Conservation (phyloP, 1,284 basidiomycete species). For the Cutaneotrichosporon daszewskae region DNA sequence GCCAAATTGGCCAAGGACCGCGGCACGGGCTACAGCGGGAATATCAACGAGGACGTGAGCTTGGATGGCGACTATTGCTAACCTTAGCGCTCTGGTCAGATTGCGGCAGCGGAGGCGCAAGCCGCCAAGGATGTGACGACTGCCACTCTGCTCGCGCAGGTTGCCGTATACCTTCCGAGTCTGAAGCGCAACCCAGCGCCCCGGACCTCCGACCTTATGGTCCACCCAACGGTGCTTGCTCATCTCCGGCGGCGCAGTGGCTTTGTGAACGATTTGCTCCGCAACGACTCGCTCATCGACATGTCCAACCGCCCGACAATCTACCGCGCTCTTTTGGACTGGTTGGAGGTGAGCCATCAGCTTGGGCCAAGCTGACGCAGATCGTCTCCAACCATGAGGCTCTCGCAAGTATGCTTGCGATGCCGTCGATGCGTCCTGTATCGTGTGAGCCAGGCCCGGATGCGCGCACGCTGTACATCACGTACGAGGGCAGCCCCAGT, state of each 20-base stretch:
- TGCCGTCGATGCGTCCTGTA: constrained; percentile 75
- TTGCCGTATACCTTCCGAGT: constrained; percentile 72
- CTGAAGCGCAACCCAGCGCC: constrained; percentile 64
- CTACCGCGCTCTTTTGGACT: constrained; percentile 82
- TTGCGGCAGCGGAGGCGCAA: constrained; percentile 67
- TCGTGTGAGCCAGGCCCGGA: constrained; percentile 9
- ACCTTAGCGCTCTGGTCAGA: constrained; percentile 65
- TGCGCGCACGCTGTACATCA: constrained; percentile 45
- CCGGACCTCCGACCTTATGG: constrained; percentile 74
- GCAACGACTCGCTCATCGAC: constrained; percentile 84
- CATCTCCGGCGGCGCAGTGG: constrained; percentile 84
- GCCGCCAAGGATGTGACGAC: constrained; percentile 64
- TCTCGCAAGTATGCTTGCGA: constrained; percentile 86
- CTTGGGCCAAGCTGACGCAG: constrained; percentile 43
- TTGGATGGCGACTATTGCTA: neutral
- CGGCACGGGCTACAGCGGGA: constrained; percentile 78
- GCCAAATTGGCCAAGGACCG: constrained; percentile 50
- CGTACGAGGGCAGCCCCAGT: constrained; percentile 80
- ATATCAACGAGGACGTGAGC: constrained; percentile 70
- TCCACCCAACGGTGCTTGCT: constrained; percentile 79
- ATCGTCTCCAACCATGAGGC: constrained; percentile 85
- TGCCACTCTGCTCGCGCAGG: constrained; percentile 59
- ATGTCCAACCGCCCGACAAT: constrained; percentile 80
- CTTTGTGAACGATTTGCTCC: constrained; percentile 71
- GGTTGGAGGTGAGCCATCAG: constrained; percentile 67